These are phyloP conservation scores for Diaporthe humulicola DNA, from an alignment of 2,329 filamentous ascomycete genomes.

Conservation along the genomic window DNA sequence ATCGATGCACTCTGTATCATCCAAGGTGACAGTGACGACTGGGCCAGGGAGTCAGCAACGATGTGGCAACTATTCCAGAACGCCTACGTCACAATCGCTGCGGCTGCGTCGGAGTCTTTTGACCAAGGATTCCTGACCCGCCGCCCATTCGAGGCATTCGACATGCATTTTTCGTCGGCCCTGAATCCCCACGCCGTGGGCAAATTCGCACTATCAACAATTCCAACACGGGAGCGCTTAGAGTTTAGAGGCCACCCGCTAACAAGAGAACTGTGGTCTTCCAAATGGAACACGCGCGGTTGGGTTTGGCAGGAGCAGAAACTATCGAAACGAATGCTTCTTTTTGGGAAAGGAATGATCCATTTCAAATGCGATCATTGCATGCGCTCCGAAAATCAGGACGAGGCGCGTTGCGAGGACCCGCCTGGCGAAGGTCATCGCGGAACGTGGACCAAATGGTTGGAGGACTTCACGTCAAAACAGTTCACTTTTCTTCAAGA, in stretches of 20 bases:
- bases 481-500: neutral
- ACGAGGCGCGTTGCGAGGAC: rapidly evolving
- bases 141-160: neutral
- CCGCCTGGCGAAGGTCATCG: neutral
- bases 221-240: neutral
- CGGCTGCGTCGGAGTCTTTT: neutral
- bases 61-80: neutral
- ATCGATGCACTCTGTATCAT: neutral
- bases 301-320: neutral
- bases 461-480: neutral
- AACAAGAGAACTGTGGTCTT: neutral
- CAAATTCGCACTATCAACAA: neutral
- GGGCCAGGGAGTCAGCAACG: neutral
- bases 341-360: neutral
- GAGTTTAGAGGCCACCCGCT: too few species aligned
- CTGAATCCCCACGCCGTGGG: neutral
- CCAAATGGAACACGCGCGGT: neutral
- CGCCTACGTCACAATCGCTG: neutral
- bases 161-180: neutral
- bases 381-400: neutral
- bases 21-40: neutral
- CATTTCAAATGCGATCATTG: neutral
- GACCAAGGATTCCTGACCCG: neutral
- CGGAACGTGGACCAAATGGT: neutral
- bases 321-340: neutral